These are phyloP conservation scores for Russula earlei DNA, from an alignment of 768 basidiomycete species.

Conservation along the genomic window DNA sequence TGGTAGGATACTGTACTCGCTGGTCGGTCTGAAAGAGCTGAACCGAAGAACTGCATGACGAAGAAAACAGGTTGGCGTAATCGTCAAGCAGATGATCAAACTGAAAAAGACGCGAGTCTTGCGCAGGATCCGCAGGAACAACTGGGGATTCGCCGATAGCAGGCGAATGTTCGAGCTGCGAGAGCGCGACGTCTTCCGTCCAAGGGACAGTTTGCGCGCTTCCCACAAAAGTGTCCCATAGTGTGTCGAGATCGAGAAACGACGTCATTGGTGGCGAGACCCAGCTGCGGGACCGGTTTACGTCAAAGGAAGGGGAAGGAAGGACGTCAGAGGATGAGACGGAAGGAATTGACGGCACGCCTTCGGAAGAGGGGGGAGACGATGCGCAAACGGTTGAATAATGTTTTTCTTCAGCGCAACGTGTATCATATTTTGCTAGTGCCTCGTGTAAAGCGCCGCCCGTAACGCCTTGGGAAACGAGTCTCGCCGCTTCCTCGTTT, in stretches of 20 bases:
- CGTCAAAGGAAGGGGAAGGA: not conserved
- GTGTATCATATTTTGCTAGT: constrained; percentile 7
- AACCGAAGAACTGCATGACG: not conserved
- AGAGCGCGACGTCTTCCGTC: not conserved
- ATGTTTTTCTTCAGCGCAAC: not conserved
- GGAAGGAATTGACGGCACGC: not conserved
- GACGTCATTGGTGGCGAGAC: not conserved
- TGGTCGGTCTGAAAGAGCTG: not conserved
- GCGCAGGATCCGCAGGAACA: not conserved
- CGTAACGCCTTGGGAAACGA: constrained; percentile 6
- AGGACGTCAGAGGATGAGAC: not conserved
- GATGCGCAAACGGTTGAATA: not conserved
- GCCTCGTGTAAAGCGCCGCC: constrained; percentile 5
- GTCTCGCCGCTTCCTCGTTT: constrained; percentile 11
- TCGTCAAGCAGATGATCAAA: not conserved
- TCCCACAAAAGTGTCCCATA: not conserved
- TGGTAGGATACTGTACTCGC: not conserved
- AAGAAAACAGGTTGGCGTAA: not conserved
- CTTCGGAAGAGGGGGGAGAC: not conserved
- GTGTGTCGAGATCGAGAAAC: not conserved
- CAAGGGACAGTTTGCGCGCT: not conserved
- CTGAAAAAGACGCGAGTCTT: not conserved
- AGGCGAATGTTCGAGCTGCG: not conserved
- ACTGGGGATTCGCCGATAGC: not conserved
- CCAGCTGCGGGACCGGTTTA: not conserved